A percentile compares a stretch with the other conserved stretches of the same genome.
phyloP scores from a whole-genome alignment of 1,284 basidiomycete genomes.

The Papiliotrema terrestris region DNA sequence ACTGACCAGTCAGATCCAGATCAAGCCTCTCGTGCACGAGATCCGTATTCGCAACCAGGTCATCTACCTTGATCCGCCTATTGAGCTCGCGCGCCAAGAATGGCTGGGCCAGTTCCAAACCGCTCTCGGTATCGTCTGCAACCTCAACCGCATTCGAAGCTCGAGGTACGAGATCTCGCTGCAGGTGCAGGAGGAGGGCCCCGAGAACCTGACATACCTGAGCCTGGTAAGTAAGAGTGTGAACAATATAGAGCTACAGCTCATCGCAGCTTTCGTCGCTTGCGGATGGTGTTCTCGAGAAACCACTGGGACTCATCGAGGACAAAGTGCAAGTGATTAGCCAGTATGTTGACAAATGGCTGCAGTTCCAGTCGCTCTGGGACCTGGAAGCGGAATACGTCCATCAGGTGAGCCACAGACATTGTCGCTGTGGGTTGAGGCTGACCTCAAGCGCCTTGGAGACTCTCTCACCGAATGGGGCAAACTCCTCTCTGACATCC shows the following conservation, averaged over 20 bases:
- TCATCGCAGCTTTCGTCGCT: conserved; percentile 66
- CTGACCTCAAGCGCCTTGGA: conserved; percentile 61
- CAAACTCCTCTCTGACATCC: conserved; percentile 90
- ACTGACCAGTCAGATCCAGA: conserved; percentile 12
- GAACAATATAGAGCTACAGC: neutral
- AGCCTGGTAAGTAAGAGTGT: conserved; percentile 60
- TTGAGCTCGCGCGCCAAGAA: conserved; percentile 84
- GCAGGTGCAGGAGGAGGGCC: conserved; percentile 65
- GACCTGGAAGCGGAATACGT: conserved; percentile 96
- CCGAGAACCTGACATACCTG: conserved; percentile 72
- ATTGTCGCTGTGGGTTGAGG: neutral
- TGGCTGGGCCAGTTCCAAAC: conserved; percentile 92
- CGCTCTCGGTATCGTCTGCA: conserved; percentile 87
- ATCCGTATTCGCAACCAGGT: conserved; percentile 97
- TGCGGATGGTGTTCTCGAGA: conserved; percentile 67
- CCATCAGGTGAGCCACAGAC: conserved; percentile 57
- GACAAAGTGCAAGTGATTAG: conserved; percentile 69
- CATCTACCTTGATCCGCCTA: conserved; percentile 96
- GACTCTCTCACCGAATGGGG: conserved; percentile 93
- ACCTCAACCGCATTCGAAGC: conserved; percentile 81
- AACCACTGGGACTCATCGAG: conserved; percentile 84
- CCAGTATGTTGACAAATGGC: conserved; percentile 93
- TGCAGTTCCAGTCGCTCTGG: conserved; percentile 98
- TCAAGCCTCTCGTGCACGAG: conserved; percentile 86
- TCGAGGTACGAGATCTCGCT: conserved; percentile 94